These are phyloP conservation scores for Talaromyces liani DNA, from an alignment of 495 filamentous ascomycete genomes.

Conservation along the genomic window DNA sequence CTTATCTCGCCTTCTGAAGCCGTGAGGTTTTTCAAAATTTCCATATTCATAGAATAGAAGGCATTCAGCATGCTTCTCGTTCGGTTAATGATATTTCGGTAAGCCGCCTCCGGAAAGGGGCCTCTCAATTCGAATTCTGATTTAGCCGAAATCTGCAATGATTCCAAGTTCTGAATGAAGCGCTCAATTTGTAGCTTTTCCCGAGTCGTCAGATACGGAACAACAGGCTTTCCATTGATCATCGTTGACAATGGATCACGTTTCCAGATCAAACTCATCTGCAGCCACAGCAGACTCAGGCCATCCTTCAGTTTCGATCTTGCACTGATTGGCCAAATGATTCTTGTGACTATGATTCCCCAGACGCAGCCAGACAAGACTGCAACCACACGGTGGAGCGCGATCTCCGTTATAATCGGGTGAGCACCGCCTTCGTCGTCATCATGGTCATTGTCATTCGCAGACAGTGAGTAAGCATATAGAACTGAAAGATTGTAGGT, in stretches of 20 bases:
- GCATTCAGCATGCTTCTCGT: constrained; percentile 81
- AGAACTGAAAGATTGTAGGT: constrained; percentile 96
- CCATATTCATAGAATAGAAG: constrained; percentile 91
- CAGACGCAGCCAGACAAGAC: constrained; percentile 84
- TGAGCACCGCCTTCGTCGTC: constrained; percentile 75
- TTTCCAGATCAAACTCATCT: constrained; percentile 95
- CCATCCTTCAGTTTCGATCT: constrained; percentile 79
- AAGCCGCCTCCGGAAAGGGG: constrained; percentile 66
- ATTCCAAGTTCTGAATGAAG: constrained; percentile 59
- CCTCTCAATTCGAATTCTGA: constrained; percentile 80
- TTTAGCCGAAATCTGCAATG: constrained; percentile 60
- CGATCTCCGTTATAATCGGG: constrained; percentile 82
- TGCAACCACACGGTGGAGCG: constrained; percentile 80
- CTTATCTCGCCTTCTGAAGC: constrained; percentile 72
- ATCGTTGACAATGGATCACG: constrained; percentile 81
- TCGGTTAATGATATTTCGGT: constrained; percentile 64
- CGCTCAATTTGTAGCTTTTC: constrained; percentile 68
- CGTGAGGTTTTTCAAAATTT: constrained; percentile 72
- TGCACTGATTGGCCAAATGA: constrained; percentile 91
- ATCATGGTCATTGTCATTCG: constrained; percentile 62
- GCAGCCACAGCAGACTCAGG: constrained; percentile 76
- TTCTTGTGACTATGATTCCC: constrained; percentile 82
- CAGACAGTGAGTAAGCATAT: constrained; percentile 84
- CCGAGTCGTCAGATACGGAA: constrained; percentile 70
- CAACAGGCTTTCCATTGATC: constrained; percentile 42